Base-by-base conservation (phyloP, 2,329 filamentous ascomycete genomes). In the Epichloe amarillans region DNA sequence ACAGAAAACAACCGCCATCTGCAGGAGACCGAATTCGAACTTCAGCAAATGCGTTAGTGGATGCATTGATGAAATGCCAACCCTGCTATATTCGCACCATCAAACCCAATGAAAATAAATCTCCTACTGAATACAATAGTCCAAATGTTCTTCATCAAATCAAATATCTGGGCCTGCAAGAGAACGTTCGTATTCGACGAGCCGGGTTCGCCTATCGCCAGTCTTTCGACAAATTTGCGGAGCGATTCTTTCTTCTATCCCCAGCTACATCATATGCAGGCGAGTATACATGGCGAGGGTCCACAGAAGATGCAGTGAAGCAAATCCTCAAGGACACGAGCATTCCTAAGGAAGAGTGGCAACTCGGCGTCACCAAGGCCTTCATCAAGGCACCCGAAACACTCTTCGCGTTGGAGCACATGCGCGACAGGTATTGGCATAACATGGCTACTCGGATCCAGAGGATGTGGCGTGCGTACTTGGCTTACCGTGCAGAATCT, bases 91-190 rank as follows among this genome's bases (percentile, higher is more conserved):
- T 98, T 60, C 88, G 93, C 65, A 98, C 93, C 0, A 97, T 98
- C 72, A 98, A 98, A 70, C 93, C 93, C 2, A 98, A 98, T 72
- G 93, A 98, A 69, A 97, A 96, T 73, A 98, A 97, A 68, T 95
- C 90, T 3, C 85, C 89, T 0, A 83, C 82, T 11, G 93, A 98
- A 64, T 98, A 95, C 68, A 96, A 95, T 60, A 77, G 79, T 19
- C 82, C 83, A 33, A 97, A 97, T 60, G 93, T 98, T 19, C 76
- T 97, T 61, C 93, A 98, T 75, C 93, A 98, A 66, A 88, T 97
- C 76, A 97, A 98, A 65, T 98, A 98, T 62, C 84, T 98, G 14
- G 93, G 93, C 80, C 74, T 98, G n/a, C 91, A 97, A 66, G 93
- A 98, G 70, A 98, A 98, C 76, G 93, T 98, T 40, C 86, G 93